Evolutionary conservation across 78 protist species (phyloP), one percentile per base, ranked within the genome.

Genomic region (Emiliania huxleyi): DNA sequence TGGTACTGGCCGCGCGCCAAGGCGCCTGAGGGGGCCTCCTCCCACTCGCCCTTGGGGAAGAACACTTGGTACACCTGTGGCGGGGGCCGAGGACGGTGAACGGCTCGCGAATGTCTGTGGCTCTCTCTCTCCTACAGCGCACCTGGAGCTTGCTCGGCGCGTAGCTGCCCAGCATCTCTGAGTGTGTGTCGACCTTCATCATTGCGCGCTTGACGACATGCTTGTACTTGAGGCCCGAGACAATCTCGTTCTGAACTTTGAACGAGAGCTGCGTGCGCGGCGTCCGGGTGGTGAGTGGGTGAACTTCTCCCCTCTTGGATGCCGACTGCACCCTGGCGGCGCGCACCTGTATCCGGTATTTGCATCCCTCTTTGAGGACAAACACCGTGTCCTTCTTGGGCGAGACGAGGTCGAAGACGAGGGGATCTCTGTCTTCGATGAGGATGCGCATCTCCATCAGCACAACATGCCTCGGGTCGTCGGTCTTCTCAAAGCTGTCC

Each of bases 171-270:
- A 84, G 33, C 90, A 84, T 84, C 43, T 48, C 71, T 23, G 43
- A 55, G 37, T 44, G 40, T 42, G 21, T 46, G 69, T 35, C 55
- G 22, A 84, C 90, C 15, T 4, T 12, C 5, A 69, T 5, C 4
- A 4, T 6, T 8, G 12, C 12, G 79, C 37, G 44, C 87, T 35
- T 18, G 26, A 87, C 91, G 44, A 22, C 49, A 73, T 87, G 44
- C 48, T 23, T 26, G 91, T 87, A 87, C 91, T 87, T 87, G 52
- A 87, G 73, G n/a, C 91, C 91, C 11, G 77, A 52, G 26, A 87
- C 91, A 43, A 87, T 87, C 91, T 87, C 91, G 91, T 87, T 52
- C 69, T 87, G 91, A 6, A 77, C 87, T 8, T 42, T 12, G 44
- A 77, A 77, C 26, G 87, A 19, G 23, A 77, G 3, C 44, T 77